Conservation (phyloP, 2,329 filamentous ascomycete species). For the Sporothrix brasiliensis region DNA sequence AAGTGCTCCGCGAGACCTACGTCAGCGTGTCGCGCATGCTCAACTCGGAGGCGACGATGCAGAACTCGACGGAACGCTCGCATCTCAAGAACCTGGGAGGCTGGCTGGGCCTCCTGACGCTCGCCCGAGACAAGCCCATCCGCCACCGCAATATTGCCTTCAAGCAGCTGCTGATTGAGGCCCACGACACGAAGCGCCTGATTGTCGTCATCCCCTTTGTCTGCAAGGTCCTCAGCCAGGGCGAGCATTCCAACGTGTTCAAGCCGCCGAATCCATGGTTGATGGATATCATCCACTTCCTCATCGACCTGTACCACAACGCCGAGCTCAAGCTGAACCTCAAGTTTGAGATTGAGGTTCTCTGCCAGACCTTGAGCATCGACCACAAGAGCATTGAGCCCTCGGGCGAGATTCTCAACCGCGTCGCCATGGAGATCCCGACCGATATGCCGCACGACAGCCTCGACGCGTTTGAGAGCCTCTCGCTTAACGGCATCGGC, state of each 20-base stretch:
- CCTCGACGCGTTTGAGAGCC: constrained; percentile 79
- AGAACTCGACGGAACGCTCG: constrained; percentile 78
- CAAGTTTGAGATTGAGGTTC: constrained; percentile 97
- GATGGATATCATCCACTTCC: constrained; percentile 89
- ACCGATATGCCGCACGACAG: constrained; percentile 66
- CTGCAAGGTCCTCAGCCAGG: constrained; percentile 90
- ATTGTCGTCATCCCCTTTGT: constrained; percentile 95
- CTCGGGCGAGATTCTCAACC: constrained; percentile 80
- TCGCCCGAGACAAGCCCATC: constrained; percentile 92
- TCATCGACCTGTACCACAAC: constrained; percentile 92
- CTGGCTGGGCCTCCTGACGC: constrained; percentile 91
- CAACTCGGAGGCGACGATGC: constrained; percentile 85
- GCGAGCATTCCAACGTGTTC: constrained; percentile 83
- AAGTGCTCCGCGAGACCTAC: constrained; percentile 92
- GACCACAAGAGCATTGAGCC: constrained; percentile 91
- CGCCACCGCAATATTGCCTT: constrained; percentile 97
- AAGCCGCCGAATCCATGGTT: constrained; percentile 95
- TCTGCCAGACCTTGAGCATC: constrained; percentile 89
- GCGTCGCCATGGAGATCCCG: constrained; percentile 65
- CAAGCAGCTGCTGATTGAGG: constrained; percentile 91
- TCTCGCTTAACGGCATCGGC: constrained; percentile 74
- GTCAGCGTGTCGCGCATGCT: constrained; percentile 82
- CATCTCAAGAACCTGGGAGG: constrained; percentile 91
- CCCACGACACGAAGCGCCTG: constrained; percentile 87
- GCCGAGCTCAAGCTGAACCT: constrained; percentile 93